Evolutionary conservation across 2,329 filamentous ascomycete species (phyloP).

Genomic region (Clonostachys sp.): DNA sequence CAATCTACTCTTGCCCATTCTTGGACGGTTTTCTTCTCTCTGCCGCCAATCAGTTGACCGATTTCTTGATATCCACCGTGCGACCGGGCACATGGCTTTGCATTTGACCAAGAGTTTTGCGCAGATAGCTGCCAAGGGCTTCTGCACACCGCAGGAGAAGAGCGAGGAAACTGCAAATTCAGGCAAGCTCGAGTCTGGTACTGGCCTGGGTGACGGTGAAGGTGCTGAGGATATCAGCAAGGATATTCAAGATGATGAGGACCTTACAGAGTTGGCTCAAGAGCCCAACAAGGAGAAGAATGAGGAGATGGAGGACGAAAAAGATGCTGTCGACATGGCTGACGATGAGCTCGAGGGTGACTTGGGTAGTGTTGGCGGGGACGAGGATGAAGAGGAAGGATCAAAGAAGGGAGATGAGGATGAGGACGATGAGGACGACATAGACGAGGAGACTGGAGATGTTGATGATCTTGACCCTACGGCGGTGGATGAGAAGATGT

Average conservation of each 20-base stretch:
- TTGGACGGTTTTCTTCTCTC: conserved; percentile 66
- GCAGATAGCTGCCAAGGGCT: conserved; percentile 77
- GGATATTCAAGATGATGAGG: conserved; percentile 89
- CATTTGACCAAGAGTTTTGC: conserved; percentile 73
- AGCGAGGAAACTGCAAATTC: conserved; percentile 55
- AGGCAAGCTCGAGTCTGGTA: conserved; percentile 84
- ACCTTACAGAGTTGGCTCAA: conserved; percentile 85
- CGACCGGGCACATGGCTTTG: conserved; percentile 70
- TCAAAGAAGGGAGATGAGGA: conserved; percentile 59
- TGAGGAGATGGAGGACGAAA: conserved; percentile 70
- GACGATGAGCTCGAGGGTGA: conserved; percentile 89
- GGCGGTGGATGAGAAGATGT: conserved; percentile 97
- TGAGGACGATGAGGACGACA: conserved; percentile 64
- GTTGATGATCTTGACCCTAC: conserved; percentile 87
- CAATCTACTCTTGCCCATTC: conserved; percentile 53
- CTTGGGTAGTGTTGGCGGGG: conserved; percentile 59
- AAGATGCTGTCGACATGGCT: conserved; percentile 88
- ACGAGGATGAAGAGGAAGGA: conserved; percentile 56
- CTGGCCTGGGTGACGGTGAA: conserved; percentile 90
- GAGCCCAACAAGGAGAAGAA: conserved; percentile 65
- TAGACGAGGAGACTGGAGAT: conserved; percentile 86
- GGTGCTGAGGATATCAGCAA: conserved; percentile 98
- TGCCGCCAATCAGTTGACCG: conserved; percentile 53
- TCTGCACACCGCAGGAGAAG: conserved; percentile 85
- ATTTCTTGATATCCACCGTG: conserved; percentile 61